These are phyloP conservation scores for Cadophora sp. DNA, from an alignment of 2,329 filamentous ascomycete genomes.

Conservation along the genomic window DNA sequence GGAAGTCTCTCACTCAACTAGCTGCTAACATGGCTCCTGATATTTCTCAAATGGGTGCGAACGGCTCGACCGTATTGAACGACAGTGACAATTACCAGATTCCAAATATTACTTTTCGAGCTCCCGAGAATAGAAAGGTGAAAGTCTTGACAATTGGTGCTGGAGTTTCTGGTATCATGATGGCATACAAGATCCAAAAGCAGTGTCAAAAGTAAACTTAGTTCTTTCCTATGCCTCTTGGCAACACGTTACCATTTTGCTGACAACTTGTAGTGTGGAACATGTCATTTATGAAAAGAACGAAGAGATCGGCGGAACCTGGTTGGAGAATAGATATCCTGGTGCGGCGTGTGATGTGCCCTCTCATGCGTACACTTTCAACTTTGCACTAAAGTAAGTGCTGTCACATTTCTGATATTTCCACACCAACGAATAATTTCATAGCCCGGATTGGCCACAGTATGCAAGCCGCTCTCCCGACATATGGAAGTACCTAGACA, in stretches of 20 bases:
- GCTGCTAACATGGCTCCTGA: slow-evolving; percentile 31
- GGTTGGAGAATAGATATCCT: slow-evolving; percentile 44
- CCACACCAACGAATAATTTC: neutral
- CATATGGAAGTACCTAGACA: slow-evolving; percentile 57
- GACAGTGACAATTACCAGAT: slow-evolving; percentile 24
- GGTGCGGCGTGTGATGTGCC: slow-evolving; percentile 49
- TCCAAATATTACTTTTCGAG: slow-evolving; percentile 36
- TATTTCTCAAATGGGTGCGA: slow-evolving; percentile 27
- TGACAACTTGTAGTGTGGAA: slow-evolving; percentile 48
- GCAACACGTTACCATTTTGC: neutral
- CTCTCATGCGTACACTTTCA: slow-evolving; percentile 49
- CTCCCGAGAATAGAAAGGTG: slow-evolving; percentile 51
- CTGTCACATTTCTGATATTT: neutral
- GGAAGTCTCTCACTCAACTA: neutral
- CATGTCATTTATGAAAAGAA: slow-evolving; percentile 57
- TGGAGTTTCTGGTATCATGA: slow-evolving; percentile 54
- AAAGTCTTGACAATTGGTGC: slow-evolving; percentile 56
- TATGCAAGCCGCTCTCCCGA: slow-evolving; percentile 64
- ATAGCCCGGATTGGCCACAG: slow-evolving; percentile 57
- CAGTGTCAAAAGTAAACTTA: slow-evolving; percentile 40
- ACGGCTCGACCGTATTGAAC: neutral
- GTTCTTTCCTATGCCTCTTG: neutral
- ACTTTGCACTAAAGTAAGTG: slow-evolving; percentile 60
- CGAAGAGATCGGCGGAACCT: slow-evolving; percentile 52
- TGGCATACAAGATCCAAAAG: slow-evolving; percentile 55